Evolutionary conservation across 2,329 filamentous ascomycete species (phyloP).

Genomic region (Diplodia sapinea): DNA sequence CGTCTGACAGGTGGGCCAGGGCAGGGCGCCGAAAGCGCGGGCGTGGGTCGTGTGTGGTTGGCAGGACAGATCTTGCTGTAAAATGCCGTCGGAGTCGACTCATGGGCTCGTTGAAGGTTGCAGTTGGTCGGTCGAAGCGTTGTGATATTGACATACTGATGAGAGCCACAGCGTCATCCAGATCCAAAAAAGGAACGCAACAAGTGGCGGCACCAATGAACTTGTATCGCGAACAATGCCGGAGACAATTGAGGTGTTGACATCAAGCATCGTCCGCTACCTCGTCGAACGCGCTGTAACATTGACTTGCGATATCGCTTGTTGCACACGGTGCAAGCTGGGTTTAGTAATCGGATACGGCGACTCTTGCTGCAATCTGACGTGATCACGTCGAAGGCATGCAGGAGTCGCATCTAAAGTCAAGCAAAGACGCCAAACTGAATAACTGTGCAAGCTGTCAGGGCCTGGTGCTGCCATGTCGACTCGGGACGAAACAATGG

Average conservation of each 20-base stretch:
- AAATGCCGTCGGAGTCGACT: not conserved
- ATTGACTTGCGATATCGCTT: not conserved
- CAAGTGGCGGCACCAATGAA: not conserved
- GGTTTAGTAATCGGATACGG: not conserved
- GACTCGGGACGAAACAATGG: not conserved
- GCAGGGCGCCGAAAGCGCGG: not conserved
- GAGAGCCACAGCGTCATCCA: too few relatives aligned
- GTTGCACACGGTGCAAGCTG: not conserved
- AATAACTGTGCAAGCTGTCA: not conserved
- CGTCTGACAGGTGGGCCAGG: not conserved
- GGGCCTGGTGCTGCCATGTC: not conserved
- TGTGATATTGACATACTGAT: not conserved
- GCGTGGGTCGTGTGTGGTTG: not conserved
- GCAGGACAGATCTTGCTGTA: not conserved
- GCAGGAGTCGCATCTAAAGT: not conserved
- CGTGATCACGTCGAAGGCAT: not conserved
- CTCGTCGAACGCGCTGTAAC: not conserved
- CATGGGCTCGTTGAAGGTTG: not conserved
- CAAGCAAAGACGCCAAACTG: not conserved
- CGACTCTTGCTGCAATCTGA: not conserved
- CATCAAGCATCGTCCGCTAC: not conserved
- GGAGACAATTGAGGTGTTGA: not conserved
- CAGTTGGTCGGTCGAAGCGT: not conserved
- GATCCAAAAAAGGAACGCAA: not conserved
- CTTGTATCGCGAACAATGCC: not conserved